Conservation (phyloP, 495 filamentous ascomycete genomes). For the Sphaerosporella brunnea region DNA sequence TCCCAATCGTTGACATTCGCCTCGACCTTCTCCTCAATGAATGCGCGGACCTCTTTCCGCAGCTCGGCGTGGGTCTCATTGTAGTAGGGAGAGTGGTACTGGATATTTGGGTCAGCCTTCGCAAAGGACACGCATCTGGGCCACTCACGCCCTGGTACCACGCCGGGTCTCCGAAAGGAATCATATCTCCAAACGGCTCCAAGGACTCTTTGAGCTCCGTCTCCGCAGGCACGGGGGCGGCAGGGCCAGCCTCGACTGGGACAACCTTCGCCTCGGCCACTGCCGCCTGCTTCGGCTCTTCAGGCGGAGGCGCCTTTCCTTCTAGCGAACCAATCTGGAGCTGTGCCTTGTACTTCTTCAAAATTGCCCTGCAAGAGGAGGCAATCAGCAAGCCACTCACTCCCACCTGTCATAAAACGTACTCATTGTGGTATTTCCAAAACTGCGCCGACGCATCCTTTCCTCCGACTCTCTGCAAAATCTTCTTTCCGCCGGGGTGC, state of each 20-base stretch:
- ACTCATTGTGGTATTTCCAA: conserved; percentile 97
- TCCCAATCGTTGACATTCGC: conserved; percentile 93
- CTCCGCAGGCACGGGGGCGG: conserved; percentile 31
- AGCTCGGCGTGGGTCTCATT: conserved; percentile 83
- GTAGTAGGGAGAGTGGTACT: conserved; percentile 94
- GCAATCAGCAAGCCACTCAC: conserved; percentile 27
- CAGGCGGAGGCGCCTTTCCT: conserved; percentile 41
- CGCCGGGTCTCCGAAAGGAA: conserved; percentile 79
- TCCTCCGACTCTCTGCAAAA: conserved; percentile 78
- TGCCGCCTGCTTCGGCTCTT: conserved; percentile 9
- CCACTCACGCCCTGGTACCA: conserved; percentile 89
- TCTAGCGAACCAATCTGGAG: conserved; percentile 83
- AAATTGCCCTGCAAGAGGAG: conserved; percentile 40
- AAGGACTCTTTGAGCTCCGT: conserved; percentile 46
- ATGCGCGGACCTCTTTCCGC: conserved; percentile 73
- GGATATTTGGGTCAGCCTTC: neutral
- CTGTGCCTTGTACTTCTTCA: conserved; percentile 85
- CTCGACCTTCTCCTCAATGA: conserved; percentile 80
- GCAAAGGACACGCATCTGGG: neutral
- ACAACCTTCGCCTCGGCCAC: conserved; percentile 7
- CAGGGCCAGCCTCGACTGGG: conserved; percentile 29
- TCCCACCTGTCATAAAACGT: neutral
- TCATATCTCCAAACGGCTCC: conserved; percentile 67
- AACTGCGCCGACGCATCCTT: conserved; percentile 98
- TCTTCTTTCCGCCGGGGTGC: conserved; percentile 78